A percentile compares a stretch with the other conserved stretches of the same genome.
phyloP scores from a whole-genome alignment of 192 early-diverging fungal genomes.

The Linderina pennispora region DNA sequence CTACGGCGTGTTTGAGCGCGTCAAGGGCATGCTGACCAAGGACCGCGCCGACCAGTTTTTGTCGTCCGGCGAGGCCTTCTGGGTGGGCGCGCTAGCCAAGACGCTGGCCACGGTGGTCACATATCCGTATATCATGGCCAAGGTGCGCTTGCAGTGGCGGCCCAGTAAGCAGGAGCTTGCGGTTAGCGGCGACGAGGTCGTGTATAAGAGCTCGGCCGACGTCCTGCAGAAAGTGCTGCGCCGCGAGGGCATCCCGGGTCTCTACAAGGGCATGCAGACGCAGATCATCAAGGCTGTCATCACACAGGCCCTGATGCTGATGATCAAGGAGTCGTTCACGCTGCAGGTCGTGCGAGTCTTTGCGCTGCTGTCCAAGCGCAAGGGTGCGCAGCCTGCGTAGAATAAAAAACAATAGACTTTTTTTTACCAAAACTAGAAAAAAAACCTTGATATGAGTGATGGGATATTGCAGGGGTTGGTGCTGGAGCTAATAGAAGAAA shows the following conservation, averaged over 20 bases:
- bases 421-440: too few species aligned
- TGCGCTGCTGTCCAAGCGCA: constrained; percentile 7
- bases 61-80: constrained; percentile 79
- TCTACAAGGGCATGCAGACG: constrained; percentile 93
- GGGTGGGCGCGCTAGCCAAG: constrained; percentile 90
- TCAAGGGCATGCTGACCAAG: constrained; percentile 57
- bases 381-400: too few species aligned
- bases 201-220: constrained; percentile 80
- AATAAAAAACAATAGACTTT: too few species aligned
- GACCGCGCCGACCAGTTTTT: constrained; percentile 48
- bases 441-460: too few species aligned
- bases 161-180: constrained; percentile 61
- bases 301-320: constrained; percentile 95
- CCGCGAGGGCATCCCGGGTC: constrained; percentile 79
- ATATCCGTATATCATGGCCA: constrained; percentile 99
- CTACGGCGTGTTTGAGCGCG: constrained; percentile 87
- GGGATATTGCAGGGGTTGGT: too few species aligned
- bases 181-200: constrained; percentile 42
- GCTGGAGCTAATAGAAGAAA: too few species aligned
- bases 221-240: constrained; percentile 75
- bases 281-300: constrained; percentile 99
- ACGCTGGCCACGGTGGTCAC: constrained; percentile 81
- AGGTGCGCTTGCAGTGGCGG: constrained; percentile 92
- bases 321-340: constrained; percentile 90
- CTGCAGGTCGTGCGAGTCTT: constrained; percentile 31